Evolutionary conservation across 75 land plant species (phyloP).

Genomic region (Picea glauca): DNA sequence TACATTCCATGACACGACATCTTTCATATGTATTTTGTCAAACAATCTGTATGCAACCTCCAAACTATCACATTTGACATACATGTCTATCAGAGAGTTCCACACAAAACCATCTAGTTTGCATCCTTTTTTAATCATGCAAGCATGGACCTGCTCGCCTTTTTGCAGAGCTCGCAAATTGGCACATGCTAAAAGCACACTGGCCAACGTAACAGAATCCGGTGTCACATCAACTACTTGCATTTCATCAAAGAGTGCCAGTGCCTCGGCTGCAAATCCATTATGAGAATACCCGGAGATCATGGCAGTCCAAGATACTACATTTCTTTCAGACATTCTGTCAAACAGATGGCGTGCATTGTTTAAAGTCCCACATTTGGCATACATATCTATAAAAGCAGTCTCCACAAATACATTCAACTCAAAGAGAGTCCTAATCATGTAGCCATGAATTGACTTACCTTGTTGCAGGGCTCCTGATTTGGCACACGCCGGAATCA

Average conservation of each 20-base stretch:
- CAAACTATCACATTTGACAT: too few relatives aligned
- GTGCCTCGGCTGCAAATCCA: background rate
- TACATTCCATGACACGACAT: background rate
- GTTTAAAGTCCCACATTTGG: constrained; percentile 13
- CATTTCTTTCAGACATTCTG: background rate
- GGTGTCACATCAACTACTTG: background rate
- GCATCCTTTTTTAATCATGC: too few relatives aligned
- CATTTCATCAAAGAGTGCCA: constrained; percentile 5
- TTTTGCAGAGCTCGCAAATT: background rate
- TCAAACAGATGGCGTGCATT: background rate
- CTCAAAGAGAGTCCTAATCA: constrained; percentile 7
- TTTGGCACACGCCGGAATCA: constrained; percentile 15
- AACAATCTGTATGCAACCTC: too few relatives aligned
- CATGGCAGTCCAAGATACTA: constrained; percentile 4
- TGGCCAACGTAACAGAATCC: constrained; percentile 13
- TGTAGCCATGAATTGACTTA: constrained; percentile 13
- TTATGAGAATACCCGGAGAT: background rate
- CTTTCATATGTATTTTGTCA: background rate
- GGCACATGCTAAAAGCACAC: constrained; percentile 9
- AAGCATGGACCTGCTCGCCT: too few relatives aligned
- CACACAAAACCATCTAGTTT: too few relatives aligned
- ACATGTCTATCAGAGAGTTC: too few relatives aligned
- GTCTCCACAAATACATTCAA: constrained; percentile 8
- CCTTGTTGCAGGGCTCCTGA: constrained; percentile 11
- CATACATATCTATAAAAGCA: constrained; percentile 21